Evolutionary conservation across 306 rosid genomes (phyloP).

Genomic region (Senna siamea): DNA sequence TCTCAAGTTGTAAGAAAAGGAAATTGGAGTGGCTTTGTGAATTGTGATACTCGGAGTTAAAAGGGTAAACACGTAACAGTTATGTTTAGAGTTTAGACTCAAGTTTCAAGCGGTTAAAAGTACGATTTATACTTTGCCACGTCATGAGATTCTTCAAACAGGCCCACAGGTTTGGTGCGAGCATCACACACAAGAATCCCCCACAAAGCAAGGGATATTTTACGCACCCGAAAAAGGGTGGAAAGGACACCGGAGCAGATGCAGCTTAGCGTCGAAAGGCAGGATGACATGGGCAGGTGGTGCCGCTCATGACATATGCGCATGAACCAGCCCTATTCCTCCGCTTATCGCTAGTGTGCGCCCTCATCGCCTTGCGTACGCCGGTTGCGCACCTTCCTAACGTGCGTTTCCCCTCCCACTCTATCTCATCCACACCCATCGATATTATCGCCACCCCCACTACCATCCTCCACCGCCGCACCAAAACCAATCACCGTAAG

Average conservation of each 20-base stretch:
- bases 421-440: conserved; percentile 30
- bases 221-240: background rate
- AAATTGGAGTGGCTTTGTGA: too few relatives aligned
- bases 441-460: conserved; percentile 32
- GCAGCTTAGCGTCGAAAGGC: conserved; percentile 30
- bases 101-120: background rate
- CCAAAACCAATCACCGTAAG: background rate
- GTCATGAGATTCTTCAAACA: conserved; percentile 25
- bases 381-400: conserved; percentile 65
- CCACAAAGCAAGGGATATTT: background rate
- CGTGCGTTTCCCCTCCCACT: conserved; percentile 54
- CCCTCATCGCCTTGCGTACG: conserved; percentile 44
- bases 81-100: background rate
- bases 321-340: conserved; percentile 40
- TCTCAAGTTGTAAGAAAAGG: too few relatives aligned
- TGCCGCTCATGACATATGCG: conserved; percentile 51
- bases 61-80: background rate
- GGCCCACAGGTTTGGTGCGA: background rate
- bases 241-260: background rate
- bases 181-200: conserved; percentile 3
- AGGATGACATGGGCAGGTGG: conserved; percentile 36
- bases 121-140: conserved; percentile 34
- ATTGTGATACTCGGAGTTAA: background rate
- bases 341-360: conserved; percentile 46
- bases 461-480: background rate